Percentiles rank a stretch among this genome's conserved stretches.
phyloP scores from a whole-genome alignment of 2,329 filamentous ascomycete genomes.

The Colletotrichum scovillei region DNA sequence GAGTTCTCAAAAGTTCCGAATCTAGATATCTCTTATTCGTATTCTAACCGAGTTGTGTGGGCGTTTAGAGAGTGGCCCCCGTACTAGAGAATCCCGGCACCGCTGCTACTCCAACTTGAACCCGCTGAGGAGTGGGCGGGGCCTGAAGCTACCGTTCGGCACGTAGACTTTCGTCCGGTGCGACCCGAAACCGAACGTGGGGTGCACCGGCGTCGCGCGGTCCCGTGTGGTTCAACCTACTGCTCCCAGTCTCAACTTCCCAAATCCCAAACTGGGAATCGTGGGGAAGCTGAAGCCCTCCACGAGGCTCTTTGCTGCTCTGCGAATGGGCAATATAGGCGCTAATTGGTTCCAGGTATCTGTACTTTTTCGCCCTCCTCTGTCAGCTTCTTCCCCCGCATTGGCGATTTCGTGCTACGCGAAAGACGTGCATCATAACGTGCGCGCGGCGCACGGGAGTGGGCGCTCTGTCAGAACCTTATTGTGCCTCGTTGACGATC shows the following conservation, averaged over 20 bases:
- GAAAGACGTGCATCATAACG: slow-evolving; percentile 15
- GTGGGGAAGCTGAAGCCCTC: slow-evolving; percentile 14
- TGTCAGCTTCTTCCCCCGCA: slow-evolving; percentile 17
- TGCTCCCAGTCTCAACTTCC: not conserved
- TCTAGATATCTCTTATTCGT: slow-evolving; percentile 10
- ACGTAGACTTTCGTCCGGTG: slow-evolving; percentile 10
- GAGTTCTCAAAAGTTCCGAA: not conserved
- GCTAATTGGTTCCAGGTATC: slow-evolving; percentile 9
- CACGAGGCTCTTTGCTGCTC: too few relatives aligned
- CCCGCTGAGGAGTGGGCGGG: too few relatives aligned
- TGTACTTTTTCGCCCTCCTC: not conserved
- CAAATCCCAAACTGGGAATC: not conserved
- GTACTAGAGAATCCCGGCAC: not conserved
- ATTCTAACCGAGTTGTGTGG: not conserved
- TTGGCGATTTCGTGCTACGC: slow-evolving; percentile 8
- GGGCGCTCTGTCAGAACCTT: slow-evolving; percentile 27
- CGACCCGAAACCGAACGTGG: slow-evolving; percentile 21
- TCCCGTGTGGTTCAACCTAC: slow-evolving; percentile 13
- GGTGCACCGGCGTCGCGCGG: slow-evolving; percentile 3
- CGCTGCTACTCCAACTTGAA: not conserved
- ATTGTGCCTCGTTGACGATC: not conserved
- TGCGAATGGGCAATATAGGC: not conserved
- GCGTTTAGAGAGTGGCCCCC: too few relatives aligned
- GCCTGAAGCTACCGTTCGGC: not conserved
- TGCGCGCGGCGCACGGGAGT: not conserved